Base-by-base conservation (phyloP, 1,284 basidiomycete genomes). In the Peniophora sp. region DNA sequence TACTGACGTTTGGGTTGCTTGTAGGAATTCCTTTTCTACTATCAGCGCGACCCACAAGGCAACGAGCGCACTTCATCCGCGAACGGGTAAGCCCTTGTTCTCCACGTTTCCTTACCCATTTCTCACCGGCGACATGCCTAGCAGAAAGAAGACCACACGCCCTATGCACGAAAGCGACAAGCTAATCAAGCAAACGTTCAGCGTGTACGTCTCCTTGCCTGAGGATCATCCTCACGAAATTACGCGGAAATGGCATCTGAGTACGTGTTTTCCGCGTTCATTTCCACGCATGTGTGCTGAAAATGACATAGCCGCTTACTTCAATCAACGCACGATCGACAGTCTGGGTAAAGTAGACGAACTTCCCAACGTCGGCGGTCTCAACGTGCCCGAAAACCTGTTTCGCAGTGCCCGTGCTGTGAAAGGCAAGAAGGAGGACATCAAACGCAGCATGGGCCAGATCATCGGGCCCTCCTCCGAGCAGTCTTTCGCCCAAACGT, bases 141-240 rank as follows among this genome's bases (percentile, higher is more conserved):
- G 64, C 36, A 55, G 60, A 32, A 64, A 67, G 18, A 41, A 41
- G 37, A 41, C 37, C 6, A 41, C 6, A 5, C 37, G 54, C 24
- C 57, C 53, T 3, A 50, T 56, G 14, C 53, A 52, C n/a, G 56
- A 59, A 11, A 51, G 44, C n/a, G 55, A 42, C 76, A 83, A 78
- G 50, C 70, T 89, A 55, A 83, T 88, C 63, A 89, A 89, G 66
- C 86, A 89, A 64, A 89, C 86, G n/a, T 89, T 88, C 65, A 86
- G 83, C 58, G 87, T 88, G 45, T 78, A 83, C 58, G 86, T 89
- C 52, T 78, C 76, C 41, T 70, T 88, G 49, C 85, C 84, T 24
- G 73, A 75, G 54, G 86, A 88, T 64, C 73, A 76, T 48, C 67
- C 76, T 32, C 76, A 76, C 56, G 81, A 79, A 45, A 71, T 81